Evolutionary conservation across 2,329 filamentous ascomycete species (phyloP), one percentile per base, ranked within the genome.

Genomic region (Beauveria sp.): DNA sequence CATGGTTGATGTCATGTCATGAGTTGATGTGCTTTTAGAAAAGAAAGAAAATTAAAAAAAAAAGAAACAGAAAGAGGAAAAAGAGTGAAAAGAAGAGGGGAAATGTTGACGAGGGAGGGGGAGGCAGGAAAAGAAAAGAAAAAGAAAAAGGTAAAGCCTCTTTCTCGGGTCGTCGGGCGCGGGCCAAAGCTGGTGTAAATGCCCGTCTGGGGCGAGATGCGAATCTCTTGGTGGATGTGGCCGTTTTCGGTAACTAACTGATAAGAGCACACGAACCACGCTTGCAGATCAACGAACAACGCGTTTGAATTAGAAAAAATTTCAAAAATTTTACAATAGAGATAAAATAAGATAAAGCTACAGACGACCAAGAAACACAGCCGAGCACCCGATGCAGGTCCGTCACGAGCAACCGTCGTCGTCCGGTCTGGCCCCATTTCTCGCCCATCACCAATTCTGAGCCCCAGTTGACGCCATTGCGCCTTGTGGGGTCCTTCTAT

Each of bases 401-500:
- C 18, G 20, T 58, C 47, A 49, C 12, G 42, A 40, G 22, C 26
- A 57, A 40, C 42, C 58, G 45, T 63, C 65, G 10, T 62, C 53
- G 65, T 67, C 68, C 65, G 67, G 52, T 20, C 22, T 5, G 38
- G 52, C 14, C 52, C 52, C 52, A 28, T 38, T n/a, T n/a, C 12
- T 8, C n/a, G 26, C 14, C 28, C 50, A 60, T 60, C 58, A 60
- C 58, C 58, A 60, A 59, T 59, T 59, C 40, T 52, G 42, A 66
- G 67, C 64, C 62, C 58, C 61, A 69, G 66, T 66, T 74, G 72
- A 73, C 72, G 72, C 72, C 71, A 74, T 74, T 64, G 63, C 66
- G 62, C 64, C 65, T 62, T 64, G 66, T 63, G 63, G 61, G 43
- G 55, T 20, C 22, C 40, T 38, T 51, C 53, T 64, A 66, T 69